phyloP scores from a whole-genome alignment of 23 red algal genomes.

The Gracilaria caudata region DNA sequence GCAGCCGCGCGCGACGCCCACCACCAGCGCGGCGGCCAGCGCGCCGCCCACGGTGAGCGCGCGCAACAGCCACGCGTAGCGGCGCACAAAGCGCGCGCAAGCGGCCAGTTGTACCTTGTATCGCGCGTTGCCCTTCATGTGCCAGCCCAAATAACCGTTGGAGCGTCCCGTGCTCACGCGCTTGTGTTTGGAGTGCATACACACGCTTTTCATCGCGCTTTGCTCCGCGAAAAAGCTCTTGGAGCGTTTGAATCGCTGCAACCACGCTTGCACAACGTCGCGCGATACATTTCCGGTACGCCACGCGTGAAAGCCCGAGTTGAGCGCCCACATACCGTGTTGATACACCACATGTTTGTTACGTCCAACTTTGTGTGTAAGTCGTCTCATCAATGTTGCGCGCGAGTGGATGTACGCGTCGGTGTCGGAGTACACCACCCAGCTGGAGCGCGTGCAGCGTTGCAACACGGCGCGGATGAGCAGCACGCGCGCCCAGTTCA shows the following conservation, averaged over 20 bases:
- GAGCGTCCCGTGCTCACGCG: not conserved
- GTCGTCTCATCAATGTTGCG: not conserved
- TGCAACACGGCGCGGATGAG: not conserved
- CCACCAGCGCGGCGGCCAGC: not conserved
- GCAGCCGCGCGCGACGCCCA: not conserved
- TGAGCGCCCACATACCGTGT: constrained; percentile 9
- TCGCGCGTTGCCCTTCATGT: not conserved
- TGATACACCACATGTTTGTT: constrained; percentile 5
- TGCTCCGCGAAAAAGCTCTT: constrained; percentile 4
- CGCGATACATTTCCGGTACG: not conserved
- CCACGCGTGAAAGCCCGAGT: constrained; percentile 16
- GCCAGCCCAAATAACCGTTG: not conserved
- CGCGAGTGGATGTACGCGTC: constrained; percentile 2
- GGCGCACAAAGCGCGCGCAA: not conserved
- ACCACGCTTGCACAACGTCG: not conserved
- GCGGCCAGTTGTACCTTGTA: not conserved
- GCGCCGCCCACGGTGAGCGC: not conserved
- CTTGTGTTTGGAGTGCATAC: not conserved
- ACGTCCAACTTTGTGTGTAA: not conserved
- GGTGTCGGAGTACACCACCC: constrained; percentile 14
- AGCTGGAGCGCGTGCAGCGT: not conserved
- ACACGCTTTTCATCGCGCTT: not conserved
- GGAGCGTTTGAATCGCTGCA: not conserved
- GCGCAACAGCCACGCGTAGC: not conserved
- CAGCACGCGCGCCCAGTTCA: constrained; percentile 4